Percentiles rank a stretch among this genome's conserved stretches.
Conservation (phyloP, 2,329 filamentous ascomycete genomes). For the Epichloe scottii region DNA sequence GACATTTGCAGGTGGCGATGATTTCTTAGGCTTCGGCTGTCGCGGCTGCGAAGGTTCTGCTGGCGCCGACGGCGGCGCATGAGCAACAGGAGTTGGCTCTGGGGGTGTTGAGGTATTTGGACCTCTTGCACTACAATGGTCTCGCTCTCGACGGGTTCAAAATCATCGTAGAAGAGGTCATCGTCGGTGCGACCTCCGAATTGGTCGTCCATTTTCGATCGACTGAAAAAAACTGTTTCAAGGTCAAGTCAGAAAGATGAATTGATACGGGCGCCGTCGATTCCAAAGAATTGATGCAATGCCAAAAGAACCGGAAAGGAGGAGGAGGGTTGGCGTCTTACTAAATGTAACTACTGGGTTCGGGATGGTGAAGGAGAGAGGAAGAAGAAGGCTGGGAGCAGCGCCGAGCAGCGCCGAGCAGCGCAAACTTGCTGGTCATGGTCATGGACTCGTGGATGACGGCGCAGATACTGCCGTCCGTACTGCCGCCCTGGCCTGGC, state of each 20-base stretch:
- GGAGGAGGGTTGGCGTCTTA: neutral
- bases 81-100: conserved; percentile 8
- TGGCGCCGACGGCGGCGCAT: conserved; percentile 2
- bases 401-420: too few relatives aligned
- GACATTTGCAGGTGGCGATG: neutral
- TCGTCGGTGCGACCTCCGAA: conserved; percentile 50
- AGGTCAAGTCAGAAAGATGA: neutral
- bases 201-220: conserved; percentile 41
- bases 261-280: neutral
- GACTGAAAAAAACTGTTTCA: neutral
- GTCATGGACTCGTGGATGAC: too few relatives aligned
- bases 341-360: neutral
- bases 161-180: conserved; percentile 50
- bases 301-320: neutral
- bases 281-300: neutral
- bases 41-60: conserved; percentile 7
- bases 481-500: too few relatives aligned
- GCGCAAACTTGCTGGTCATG: too few relatives aligned
- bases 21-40: conserved; percentile 4
- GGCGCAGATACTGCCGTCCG: too few relatives aligned
- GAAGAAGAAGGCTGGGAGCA: too few relatives aligned
- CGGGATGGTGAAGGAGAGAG: neutral
- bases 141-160: conserved; percentile 38
- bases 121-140: conserved; percentile 15
- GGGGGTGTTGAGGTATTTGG: conserved; percentile 6